Evolutionary conservation across 1,139 yeast genomes (phyloP).

Genomic region (Geotrichum bryndzae): DNA sequence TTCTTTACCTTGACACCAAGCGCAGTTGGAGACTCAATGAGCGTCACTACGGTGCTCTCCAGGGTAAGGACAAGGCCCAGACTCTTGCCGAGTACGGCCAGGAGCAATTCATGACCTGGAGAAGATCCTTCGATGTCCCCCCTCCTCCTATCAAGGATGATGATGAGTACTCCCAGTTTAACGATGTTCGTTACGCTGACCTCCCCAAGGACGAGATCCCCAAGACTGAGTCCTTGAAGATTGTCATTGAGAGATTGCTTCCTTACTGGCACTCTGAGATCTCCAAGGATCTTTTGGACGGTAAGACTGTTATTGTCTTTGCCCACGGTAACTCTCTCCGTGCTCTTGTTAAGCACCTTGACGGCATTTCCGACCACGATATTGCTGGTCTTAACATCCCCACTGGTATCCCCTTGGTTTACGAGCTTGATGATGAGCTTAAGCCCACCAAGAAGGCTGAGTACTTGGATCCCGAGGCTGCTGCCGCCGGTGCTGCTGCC

Average conservation of each 20-base stretch:
- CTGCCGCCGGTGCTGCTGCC: constrained; percentile 99
- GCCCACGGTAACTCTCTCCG: constrained; percentile 99
- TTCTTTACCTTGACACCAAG: constrained; percentile 85
- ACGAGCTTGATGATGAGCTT: constrained; percentile 83
- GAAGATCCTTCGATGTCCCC: constrained; percentile 96
- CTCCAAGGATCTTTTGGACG: constrained; percentile 73
- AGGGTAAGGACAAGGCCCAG: constrained; percentile 97
- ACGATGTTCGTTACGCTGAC: constrained; percentile 78
- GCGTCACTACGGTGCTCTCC: constrained; percentile 98
- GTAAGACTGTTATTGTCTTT: constrained; percentile 87
- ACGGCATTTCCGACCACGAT: constrained; percentile 84
- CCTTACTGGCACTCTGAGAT: constrained; percentile 98
- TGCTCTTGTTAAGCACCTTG: constrained; percentile 94
- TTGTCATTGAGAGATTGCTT: constrained; percentile 92
- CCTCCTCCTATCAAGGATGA: constrained; percentile 82
- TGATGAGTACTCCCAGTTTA: constrained; percentile 77
- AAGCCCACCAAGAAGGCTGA: constrained; percentile 89
- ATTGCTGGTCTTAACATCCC: constrained; percentile 95
- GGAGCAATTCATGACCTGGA: constrained; percentile 93
- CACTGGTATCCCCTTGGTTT: constrained; percentile 97
- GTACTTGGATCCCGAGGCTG: constrained; percentile 98
- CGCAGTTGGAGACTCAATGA: constrained; percentile 98
- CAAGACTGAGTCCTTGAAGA: constrained; percentile 88
- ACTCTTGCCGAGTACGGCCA: constrained; percentile 83
- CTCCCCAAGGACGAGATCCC: constrained; percentile 84